These are phyloP conservation scores for Evernia prunastri DNA, from an alignment of 495 filamentous ascomycete genomes.

Conservation along the genomic window DNA sequence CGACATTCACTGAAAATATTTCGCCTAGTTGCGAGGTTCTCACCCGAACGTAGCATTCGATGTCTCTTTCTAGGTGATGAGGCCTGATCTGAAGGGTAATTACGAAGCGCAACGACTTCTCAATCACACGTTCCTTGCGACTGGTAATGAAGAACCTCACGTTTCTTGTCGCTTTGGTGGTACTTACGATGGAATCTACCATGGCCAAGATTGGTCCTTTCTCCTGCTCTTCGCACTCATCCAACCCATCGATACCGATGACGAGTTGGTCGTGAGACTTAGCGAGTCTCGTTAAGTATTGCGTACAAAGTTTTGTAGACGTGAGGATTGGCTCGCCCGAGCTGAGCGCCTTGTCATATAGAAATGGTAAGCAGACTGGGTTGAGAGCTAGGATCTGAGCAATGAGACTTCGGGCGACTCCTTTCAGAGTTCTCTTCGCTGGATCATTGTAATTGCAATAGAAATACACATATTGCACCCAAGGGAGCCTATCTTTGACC, in stretches of 20 bases:
- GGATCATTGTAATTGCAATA: constrained; percentile 38
- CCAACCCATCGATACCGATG: constrained; percentile 42
- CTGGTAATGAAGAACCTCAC: constrained; percentile 13
- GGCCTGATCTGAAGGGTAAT: background rate
- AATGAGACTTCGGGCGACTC: constrained; percentile 33
- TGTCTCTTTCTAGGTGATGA: constrained; percentile 13
- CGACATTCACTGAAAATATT: constrained; percentile 13
- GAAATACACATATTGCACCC: constrained; percentile 33
- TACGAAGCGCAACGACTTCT: constrained; percentile 2
- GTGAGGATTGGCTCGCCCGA: constrained; percentile 30
- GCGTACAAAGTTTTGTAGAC: constrained; percentile 24
- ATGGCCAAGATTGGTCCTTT: constrained; percentile 28
- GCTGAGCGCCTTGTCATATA: constrained; percentile 29
- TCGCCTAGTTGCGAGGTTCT: constrained; percentile 6
- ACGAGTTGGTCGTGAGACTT: constrained; percentile 26
- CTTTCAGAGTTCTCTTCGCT: constrained; percentile 29
- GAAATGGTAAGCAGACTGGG: constrained; percentile 28
- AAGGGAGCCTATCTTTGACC: constrained; percentile 21
- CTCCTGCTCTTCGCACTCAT: constrained; percentile 37
- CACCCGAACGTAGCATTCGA: constrained; percentile 21
- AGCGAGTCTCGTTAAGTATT: constrained; percentile 32
- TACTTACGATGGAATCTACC: constrained; percentile 14
- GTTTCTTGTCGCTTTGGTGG: constrained; percentile 3
- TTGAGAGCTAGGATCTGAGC: constrained; percentile 35
- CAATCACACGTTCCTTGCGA: constrained; percentile 15